phyloP scores from a whole-genome alignment of 768 basidiomycete species.

The Boletus rubroflammeus region DNA sequence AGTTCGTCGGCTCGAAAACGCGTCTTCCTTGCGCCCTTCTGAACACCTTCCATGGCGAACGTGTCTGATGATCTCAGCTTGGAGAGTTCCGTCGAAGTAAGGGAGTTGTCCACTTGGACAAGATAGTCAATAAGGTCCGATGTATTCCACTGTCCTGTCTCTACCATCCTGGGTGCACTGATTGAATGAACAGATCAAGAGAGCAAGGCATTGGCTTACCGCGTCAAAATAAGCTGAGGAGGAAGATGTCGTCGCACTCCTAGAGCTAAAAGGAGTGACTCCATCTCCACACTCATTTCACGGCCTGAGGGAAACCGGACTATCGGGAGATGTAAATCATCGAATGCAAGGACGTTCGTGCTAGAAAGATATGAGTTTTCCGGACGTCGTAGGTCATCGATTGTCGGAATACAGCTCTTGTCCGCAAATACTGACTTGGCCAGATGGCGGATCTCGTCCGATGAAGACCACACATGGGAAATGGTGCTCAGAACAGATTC shows the following conservation, averaged over 20 bases:
- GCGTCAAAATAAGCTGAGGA: neutral
- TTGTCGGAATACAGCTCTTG: slow-evolving; percentile 46
- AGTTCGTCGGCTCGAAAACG: slow-evolving; percentile 64
- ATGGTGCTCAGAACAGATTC: slow-evolving; percentile 67
- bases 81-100: neutral
- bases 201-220: neutral
- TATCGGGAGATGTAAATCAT: neutral
- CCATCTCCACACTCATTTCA: slow-evolving; percentile 28
- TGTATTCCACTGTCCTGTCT: neutral
- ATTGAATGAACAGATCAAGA: neutral
- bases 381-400: slow-evolving; percentile 61
- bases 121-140: slow-evolving; percentile 1
- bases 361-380: slow-evolving; percentile 74
- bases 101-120: neutral
- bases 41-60: slow-evolving; percentile 52
- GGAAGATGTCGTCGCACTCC: neutral
- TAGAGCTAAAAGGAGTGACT: neutral
- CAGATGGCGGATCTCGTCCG: slow-evolving; percentile 36
- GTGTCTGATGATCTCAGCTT: neutral
- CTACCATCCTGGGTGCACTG: neutral
- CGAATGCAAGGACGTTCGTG: slow-evolving; percentile 41
- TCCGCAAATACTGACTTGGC: neutral
- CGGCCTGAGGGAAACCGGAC: slow-evolving; percentile 24
- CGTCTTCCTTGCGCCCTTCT: slow-evolving; percentile 4
- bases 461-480: slow-evolving; percentile 62